Percentiles rank a stretch among this genome's conserved stretches.
phyloP scores from a whole-genome alignment of 768 basidiomycete genomes.

The Suillus cothurnatus region DNA sequence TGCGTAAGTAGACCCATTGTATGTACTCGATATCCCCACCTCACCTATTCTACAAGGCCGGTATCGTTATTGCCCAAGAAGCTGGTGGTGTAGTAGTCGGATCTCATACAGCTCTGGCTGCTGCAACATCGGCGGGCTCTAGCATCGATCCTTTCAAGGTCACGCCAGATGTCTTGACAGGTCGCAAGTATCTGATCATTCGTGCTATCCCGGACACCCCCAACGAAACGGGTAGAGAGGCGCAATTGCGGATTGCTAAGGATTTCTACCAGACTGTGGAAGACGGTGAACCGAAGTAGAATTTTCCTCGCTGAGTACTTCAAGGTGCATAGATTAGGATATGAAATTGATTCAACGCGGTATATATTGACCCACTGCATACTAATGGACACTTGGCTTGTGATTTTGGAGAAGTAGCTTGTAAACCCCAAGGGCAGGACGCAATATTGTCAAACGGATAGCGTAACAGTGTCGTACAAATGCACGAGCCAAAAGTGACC shows the following conservation, averaged over 20 bases:
- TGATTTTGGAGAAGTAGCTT: not conserved
- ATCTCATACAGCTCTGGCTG: slow-evolving; percentile 50
- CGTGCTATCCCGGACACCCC: slow-evolving; percentile 64
- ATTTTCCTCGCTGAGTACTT: not conserved
- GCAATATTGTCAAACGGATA: slow-evolving; percentile 2
- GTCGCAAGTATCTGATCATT: slow-evolving; percentile 81
- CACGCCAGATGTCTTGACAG: slow-evolving; percentile 69
- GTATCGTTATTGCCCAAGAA: slow-evolving; percentile 88
- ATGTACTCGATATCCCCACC: slow-evolving; percentile 1
- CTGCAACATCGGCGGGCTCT: slow-evolving; percentile 30
- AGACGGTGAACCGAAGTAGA: slow-evolving; percentile 61
- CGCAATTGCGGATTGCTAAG: slow-evolving; percentile 77
- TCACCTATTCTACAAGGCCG: slow-evolving; percentile 53
- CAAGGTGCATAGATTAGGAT: not conserved
- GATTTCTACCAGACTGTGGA: slow-evolving; percentile 87
- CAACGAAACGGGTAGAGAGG: slow-evolving; percentile 65
- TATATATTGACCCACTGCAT: not conserved
- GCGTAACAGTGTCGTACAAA: not conserved
- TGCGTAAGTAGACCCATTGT: slow-evolving; percentile 46
- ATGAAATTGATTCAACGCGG: not conserved
- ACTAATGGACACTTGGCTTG: not conserved
- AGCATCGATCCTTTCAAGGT: slow-evolving; percentile 57
- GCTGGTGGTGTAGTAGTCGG: slow-evolving; percentile 84
- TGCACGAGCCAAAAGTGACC: not conserved
- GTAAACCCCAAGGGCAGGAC: not conserved